phyloP scores from a whole-genome alignment of 148 eudicot species.

The Rhododendron ovatum region DNA sequence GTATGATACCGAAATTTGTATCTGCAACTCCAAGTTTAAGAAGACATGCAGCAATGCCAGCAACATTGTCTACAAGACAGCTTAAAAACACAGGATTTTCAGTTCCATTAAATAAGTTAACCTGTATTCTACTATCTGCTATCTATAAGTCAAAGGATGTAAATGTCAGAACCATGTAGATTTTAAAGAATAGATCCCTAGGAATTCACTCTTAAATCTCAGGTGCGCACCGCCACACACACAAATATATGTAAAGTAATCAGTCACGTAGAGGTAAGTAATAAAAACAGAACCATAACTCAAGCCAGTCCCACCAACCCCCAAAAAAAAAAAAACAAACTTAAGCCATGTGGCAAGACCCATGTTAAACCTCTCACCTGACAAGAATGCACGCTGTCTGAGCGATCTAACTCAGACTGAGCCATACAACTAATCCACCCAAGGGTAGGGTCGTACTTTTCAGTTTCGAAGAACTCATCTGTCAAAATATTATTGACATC shows the following conservation, averaged over 20 bases:
- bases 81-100: neutral
- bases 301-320: neutral
- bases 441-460: constrained; percentile 39
- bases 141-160: neutral
- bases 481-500: constrained; percentile 38
- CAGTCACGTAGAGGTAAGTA: neutral
- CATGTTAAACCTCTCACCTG: constrained; percentile 34
- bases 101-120: no score
- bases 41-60: neutral
- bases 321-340: no score
- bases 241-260: neutral
- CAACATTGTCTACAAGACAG: neutral
- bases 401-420: constrained; percentile 22
- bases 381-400: constrained; percentile 25
- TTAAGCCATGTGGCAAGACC: neutral
- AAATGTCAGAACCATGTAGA: neutral
- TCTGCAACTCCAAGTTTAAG: neutral
- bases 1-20: neutral
- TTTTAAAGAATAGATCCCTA: neutral
- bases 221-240: neutral
- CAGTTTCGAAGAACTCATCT: constrained; percentile 70
- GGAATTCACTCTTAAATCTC: neutral
- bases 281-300: neutral
- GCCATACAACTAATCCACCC: constrained; percentile 55
- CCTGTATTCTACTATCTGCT: no score